Base-by-base conservation (phyloP, 116 monocot species). In the Thalassia testudinum region DNA sequence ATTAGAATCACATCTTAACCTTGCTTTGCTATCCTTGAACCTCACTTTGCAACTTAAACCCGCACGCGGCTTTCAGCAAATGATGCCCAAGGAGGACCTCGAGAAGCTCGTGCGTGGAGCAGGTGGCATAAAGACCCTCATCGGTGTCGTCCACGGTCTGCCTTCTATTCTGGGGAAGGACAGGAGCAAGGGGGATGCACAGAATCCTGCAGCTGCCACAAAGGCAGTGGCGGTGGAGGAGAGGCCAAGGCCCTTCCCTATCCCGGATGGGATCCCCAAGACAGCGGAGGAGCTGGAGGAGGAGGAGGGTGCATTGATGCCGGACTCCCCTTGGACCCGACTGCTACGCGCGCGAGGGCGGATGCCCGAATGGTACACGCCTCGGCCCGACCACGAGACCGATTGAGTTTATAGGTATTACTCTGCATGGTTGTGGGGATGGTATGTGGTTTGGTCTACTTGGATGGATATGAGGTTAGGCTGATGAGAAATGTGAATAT, bases 241-340 rank as follows among this genome's bases (percentile, higher is more conserved):
- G 21, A 27, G 67, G 45, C 3, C 2, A 5, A 20, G 45, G 45
- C 72, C 58, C 8, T 79, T 47, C 53, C 97, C 63, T 16, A 59
- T 82, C 14, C 97, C 97, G 0, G 90, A 99, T 45, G 82, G 90
- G 21, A 21, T 99, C 27, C 90, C 97, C 0, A 79, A 79, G 42
- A 82, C 90, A 0, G 34, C 34, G 42, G 77, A 85, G 30, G 97
- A 99, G 54, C 52, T 99, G 19, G 86, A 85, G 24, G 97, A 99
- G 60, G 86, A 82, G 56, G 86, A 86, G 61, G 63, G 58, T 45
- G 79, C 61, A 2, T 66, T 30, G 60, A 82, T 89, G 97, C 86
- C 85, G 0, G 86, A 85, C n/a, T 89, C 97, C 17, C 59, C 85
- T 4, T 80, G 62, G 65, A 89, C 90, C 6, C 74, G 77, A 43